These are phyloP conservation scores for Lasiodiplodia gonubiensis DNA, from an alignment of 2,329 filamentous ascomycete species.

Conservation along the genomic window DNA sequence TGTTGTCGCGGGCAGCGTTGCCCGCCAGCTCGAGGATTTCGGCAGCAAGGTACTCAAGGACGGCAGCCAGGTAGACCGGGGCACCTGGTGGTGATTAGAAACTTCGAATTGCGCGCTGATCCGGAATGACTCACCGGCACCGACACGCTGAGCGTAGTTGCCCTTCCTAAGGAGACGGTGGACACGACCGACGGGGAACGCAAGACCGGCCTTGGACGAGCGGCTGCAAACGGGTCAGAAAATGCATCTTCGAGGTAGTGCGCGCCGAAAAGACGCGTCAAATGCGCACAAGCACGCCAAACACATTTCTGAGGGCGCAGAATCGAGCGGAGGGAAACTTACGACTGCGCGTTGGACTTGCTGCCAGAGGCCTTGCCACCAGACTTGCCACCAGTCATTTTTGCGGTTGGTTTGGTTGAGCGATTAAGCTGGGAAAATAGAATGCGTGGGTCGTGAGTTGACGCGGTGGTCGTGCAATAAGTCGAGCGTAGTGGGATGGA, in stretches of 20 bases:
- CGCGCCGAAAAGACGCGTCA: constrained; percentile 35
- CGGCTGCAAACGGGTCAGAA: constrained; percentile 68
- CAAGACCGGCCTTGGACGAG: constrained; percentile 98
- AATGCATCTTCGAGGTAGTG: constrained; percentile 33
- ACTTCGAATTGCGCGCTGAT: not conserved
- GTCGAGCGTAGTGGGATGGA: constrained; percentile 23
- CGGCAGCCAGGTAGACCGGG: constrained; percentile 94
- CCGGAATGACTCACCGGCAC: constrained; percentile 70
- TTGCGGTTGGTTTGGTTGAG: constrained; percentile 51
- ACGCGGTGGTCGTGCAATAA: constrained; percentile 22
- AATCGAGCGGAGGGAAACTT: constrained; percentile 56
- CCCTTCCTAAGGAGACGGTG: constrained; percentile 98
- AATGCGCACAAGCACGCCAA: constrained; percentile 29
- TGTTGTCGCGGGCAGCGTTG: constrained; percentile 99
- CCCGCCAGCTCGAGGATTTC: constrained; percentile 99
- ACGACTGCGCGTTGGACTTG: constrained; percentile 98
- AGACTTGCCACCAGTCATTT: constrained; percentile 99
- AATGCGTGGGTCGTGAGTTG: constrained; percentile 33
- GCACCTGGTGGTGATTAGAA: constrained; percentile 61
- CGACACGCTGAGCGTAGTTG: constrained; percentile 99
- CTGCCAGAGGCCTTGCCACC: constrained; percentile 98
- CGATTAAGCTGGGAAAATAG: constrained; percentile 41
- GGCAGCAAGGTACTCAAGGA: constrained; percentile 97
- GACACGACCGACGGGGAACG: constrained; percentile 98
- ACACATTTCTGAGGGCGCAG: constrained; percentile 50